A percentile compares a stretch with the other conserved stretches of the same genome.
Conservation (phyloP, 1,284 basidiomycete species). For the Ustilago shanxiensis region DNA sequence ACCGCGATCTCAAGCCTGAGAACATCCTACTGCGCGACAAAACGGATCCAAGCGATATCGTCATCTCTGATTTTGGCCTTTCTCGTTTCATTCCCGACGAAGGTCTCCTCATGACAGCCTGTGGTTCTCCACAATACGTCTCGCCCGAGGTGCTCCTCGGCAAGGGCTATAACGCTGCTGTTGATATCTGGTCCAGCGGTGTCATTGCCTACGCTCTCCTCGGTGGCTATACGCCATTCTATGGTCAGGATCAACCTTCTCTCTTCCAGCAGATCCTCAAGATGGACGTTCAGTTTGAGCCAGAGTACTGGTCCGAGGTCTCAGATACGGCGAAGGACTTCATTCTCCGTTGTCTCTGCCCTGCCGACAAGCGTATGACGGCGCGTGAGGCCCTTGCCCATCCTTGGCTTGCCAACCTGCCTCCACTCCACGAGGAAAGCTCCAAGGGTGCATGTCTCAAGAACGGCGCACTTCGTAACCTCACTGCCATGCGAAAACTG, state of each 20-base stretch:
- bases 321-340: conserved; percentile 67
- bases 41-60: conserved; percentile 58
- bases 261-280: conserved; percentile 67
- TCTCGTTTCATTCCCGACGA: conserved; percentile 66
- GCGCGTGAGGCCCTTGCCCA: conserved; percentile 64
- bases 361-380: conserved; percentile 62
- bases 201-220: conserved; percentile 69
- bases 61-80: conserved; percentile 69
- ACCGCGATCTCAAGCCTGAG: conserved; percentile 69
- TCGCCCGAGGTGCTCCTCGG: conserved; percentile 69
- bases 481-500: conserved; percentile 59
- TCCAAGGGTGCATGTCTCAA: conserved; percentile 62
- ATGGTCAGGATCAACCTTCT: conserved; percentile 62
- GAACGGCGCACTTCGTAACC: conserved; percentile 54
- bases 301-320: conserved; percentile 66
- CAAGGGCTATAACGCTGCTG: conserved; percentile 63
- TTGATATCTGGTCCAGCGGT: conserved; percentile 68
- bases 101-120: conserved; percentile 66
- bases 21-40: conserved; percentile 66
- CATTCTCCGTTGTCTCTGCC: conserved; percentile 64
- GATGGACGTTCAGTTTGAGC: conserved; percentile 65
- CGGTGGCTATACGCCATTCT: conserved; percentile 69
- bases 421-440: conserved; percentile 54
- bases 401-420: conserved; percentile 65
- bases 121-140: conserved; percentile 68